Conservation (phyloP, 2,329 filamentous ascomycete species). For the Aspergillus melleus region DNA sequence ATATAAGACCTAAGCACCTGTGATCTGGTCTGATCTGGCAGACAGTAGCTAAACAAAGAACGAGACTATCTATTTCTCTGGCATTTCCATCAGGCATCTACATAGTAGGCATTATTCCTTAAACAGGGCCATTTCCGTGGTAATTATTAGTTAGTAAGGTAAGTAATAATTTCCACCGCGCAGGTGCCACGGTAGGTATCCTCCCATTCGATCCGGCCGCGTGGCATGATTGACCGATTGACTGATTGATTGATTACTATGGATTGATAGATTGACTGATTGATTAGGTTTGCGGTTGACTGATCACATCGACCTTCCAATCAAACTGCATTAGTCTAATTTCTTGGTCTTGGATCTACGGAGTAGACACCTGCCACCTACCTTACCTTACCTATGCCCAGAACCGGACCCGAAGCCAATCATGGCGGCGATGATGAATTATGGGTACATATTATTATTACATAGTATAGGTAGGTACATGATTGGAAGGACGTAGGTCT, state of each 20-base stretch:
- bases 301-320: neutral
- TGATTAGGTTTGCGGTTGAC: neutral
- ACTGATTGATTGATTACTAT: neutral
- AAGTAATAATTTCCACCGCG: no score
- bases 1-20: neutral
- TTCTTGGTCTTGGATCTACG: no score
- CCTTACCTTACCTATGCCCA: no score
- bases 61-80: neutral
- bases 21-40: neutral
- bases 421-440: neutral
- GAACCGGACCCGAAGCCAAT: neutral
- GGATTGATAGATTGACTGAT: neutral
- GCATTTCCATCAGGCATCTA: neutral
- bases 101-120: no score
- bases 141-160: no score
- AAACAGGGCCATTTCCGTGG: no score
- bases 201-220: neutral
- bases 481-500: no score
- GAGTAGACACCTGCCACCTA: no score
- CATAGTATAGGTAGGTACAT: no score
- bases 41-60: neutral
- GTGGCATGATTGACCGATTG: neutral
- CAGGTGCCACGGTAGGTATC: no score
- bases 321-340: neutral
- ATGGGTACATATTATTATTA: neutral